Evolutionary conservation across 2,329 filamentous ascomycete genomes (phyloP), one percentile per base, ranked within the genome.

Genomic region (Aureobasidium sp.): DNA sequence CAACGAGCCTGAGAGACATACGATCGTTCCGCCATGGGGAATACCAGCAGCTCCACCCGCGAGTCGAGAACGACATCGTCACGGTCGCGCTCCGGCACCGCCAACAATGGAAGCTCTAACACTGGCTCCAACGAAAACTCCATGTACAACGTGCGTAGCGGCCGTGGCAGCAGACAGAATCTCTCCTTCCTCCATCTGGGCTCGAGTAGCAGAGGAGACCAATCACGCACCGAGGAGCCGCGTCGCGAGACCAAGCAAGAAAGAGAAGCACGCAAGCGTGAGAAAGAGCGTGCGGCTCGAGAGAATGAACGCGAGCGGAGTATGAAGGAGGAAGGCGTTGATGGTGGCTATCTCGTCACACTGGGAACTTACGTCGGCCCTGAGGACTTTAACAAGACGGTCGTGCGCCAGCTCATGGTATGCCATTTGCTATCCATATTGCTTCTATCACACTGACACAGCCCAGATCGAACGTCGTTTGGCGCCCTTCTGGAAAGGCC

Each of bases 261-360:
- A 76, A 84, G 91, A 45, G 94, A 99, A 73, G 91, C 91, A 22
- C 84, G 93, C 65, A 89, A 87, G 65, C 77, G 91, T 61, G 93
- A 97, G 73, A 88, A 86, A 70, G 93, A 97, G 74, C 86, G 90
- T 49, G 79, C 83, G 17, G 81, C 84, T 41, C 82, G 94, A 63
- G 76, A 88, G 47, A 91, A 91, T 73, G 94, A 99, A 73, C 85
- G 94, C 52, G 92, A 96, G 74, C 84, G 89, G 67, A 99, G 94
- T 71, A 86, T 97, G 78, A 86, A 82, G 66, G 92, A 97, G 69
- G 94, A 99, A 72, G 86, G 92, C 73, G 89, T 97, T 3, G 94
- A 99, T 74, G 94, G 94, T 22, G 94, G 94, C 25, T 99, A 87
- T 76, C 78, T 99, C 52, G 94, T 99, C 36, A 99, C 94, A 0